phyloP scores from a whole-genome alignment of 805 yeast species.

The Lachancea thermotolerans region DNA sequence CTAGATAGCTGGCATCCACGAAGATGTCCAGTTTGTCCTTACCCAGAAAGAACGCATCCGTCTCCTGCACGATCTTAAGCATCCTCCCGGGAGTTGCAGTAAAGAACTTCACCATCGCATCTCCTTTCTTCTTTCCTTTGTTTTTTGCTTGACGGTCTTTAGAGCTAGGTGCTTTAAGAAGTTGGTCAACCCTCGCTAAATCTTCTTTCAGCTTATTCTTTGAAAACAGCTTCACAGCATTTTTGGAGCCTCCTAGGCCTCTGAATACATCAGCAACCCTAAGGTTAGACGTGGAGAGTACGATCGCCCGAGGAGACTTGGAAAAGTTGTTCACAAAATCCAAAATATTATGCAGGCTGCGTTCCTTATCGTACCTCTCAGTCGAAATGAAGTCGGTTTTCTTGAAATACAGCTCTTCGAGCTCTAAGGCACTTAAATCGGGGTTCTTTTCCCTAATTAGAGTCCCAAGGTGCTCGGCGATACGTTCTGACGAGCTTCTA shows the following conservation, averaged over 20 bases:
- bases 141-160: conserved; percentile 1
- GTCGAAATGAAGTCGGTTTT: conserved; percentile 56
- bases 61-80: conserved; percentile 22
- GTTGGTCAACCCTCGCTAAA: conserved; percentile 21
- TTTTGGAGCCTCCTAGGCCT: conserved; percentile 45
- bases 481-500: conserved; percentile 45
- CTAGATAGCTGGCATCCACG: conserved; percentile 31
- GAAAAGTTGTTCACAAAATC: conserved; percentile 49
- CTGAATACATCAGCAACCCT: conserved; percentile 83
- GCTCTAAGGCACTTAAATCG: conserved; percentile 68
- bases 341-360: conserved; percentile 51
- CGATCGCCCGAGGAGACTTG: conserved; percentile 38
- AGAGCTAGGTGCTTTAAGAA: conserved; percentile 7
- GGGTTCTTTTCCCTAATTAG: conserved; percentile 53
- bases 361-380: conserved; percentile 42
- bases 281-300: conserved; percentile 68
- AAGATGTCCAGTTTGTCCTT: conserved; percentile 32
- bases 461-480: conserved; percentile 62
- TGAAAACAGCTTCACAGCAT: conserved; percentile 63
- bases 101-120: conserved; percentile 18
- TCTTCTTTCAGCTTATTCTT: conserved; percentile 70
- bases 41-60: conserved; percentile 27
- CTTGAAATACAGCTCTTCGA: conserved; percentile 56
- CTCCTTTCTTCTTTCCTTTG: conserved; percentile 12
- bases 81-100: conserved; percentile 29